Conservation (phyloP, 805 yeast genomes). For the Schwanniomyces vanrijiae region DNA sequence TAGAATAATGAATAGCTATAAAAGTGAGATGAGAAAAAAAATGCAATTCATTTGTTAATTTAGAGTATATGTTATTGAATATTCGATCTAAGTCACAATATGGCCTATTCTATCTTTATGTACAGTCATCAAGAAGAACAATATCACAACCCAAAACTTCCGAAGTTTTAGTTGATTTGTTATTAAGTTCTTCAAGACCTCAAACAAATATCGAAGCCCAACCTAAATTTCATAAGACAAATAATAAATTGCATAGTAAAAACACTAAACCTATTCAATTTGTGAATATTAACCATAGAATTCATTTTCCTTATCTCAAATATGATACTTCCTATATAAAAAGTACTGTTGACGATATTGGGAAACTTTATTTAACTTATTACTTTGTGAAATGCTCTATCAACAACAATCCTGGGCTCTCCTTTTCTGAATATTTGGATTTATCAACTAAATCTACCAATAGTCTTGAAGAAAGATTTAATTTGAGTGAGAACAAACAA, state of each 20-base stretch:
- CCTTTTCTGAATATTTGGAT: conserved; percentile 1
- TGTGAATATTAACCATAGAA: not conserved
- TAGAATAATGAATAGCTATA: not conserved
- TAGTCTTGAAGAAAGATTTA: not conserved
- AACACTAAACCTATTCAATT: not conserved
- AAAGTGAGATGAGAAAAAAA: not conserved
- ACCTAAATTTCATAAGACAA: not conserved
- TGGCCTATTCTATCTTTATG: not conserved
- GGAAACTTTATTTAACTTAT: conserved; percentile 6
- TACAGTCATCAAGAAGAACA: not conserved
- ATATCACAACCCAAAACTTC: not conserved
- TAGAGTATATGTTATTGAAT: not conserved
- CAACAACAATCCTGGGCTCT: conserved; percentile 3
- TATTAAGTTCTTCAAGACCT: conserved; percentile 1
- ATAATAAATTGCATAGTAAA: not conserved
- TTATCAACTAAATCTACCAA: not conserved
- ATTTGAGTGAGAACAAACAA: not conserved
- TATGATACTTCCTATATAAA: not conserved
- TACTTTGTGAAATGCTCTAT: conserved; percentile 3
- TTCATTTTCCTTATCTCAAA: not conserved
- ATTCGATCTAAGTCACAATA: not conserved
- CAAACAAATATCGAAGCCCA: not conserved
- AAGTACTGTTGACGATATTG: conserved; percentile 3
- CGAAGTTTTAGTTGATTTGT: conserved; percentile 2
- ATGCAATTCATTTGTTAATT: not conserved